Evolutionary conservation across 768 basidiomycete genomes (phyloP).

Genomic region (Mycena amicta): DNA sequence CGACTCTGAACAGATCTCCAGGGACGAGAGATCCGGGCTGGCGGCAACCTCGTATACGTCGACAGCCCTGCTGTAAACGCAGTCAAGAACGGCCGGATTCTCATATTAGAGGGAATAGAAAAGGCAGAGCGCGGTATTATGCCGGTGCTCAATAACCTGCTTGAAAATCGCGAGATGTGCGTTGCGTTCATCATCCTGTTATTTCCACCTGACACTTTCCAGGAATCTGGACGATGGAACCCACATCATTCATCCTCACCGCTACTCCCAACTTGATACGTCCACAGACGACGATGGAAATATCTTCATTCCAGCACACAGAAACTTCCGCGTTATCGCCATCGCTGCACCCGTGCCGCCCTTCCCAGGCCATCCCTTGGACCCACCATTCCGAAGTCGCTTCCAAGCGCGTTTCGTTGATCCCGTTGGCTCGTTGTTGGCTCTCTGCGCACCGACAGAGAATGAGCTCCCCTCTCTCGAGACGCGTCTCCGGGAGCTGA

Average conservation of each 20-base stretch:
- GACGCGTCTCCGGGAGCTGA: conserved; percentile 52
- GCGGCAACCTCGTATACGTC: conserved; percentile 66
- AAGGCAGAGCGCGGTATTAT: conserved; percentile 75
- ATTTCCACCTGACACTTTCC: background rate
- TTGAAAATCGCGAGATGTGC: conserved; percentile 74
- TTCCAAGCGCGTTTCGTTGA: conserved; percentile 72
- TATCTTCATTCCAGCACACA: conserved; percentile 65
- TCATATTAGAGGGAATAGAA: conserved; percentile 72
- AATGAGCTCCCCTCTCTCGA: conserved; percentile 34
- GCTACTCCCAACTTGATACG: conserved; percentile 49
- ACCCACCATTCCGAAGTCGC: conserved; percentile 69
- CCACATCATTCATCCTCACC: conserved; percentile 67
- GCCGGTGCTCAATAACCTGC: conserved; percentile 70
- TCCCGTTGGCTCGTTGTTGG: conserved; percentile 54
- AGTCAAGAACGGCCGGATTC: conserved; percentile 63
- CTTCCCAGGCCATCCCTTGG: conserved; percentile 65
- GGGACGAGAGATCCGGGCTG: conserved; percentile 63
- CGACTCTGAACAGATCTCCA: conserved; percentile 19
- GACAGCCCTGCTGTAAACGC: conserved; percentile 70
- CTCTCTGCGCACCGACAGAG: conserved; percentile 35
- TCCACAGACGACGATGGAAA: conserved; percentile 38
- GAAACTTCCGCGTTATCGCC: conserved; percentile 68
- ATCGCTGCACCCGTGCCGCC: conserved; percentile 72
- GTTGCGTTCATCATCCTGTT: conserved; percentile 13
- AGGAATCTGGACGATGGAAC: conserved; percentile 74